Evolutionary conservation across 2,329 filamentous ascomycete species (phyloP).

Genomic region (Epichloe sp.): DNA sequence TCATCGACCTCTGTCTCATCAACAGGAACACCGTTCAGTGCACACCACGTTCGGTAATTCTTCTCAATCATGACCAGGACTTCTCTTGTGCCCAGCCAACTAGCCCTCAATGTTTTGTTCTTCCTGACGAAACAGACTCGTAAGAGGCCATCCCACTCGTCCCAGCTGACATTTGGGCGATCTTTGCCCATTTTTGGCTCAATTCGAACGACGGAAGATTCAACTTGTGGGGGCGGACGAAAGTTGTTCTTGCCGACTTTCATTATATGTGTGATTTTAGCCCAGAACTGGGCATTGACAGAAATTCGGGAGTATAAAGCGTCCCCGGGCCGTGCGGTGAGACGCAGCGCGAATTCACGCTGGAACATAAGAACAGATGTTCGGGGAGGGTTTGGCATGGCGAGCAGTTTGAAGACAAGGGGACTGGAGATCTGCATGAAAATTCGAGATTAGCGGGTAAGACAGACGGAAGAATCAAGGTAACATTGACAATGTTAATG

Average conservation of each 20-base stretch:
- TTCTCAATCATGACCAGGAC: constrained; percentile 70
- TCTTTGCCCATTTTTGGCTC: constrained; percentile 69
- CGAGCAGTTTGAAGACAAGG: constrained; percentile 79
- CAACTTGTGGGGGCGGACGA: constrained; percentile 84
- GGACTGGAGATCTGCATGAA: constrained; percentile 64
- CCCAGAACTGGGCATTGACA: constrained; percentile 88
- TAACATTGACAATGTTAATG: background rate
- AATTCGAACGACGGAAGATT: constrained; percentile 80
- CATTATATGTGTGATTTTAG: constrained; percentile 56
- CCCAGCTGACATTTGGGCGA: constrained; percentile 77
- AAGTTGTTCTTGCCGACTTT: constrained; percentile 97
- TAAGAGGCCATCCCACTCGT: constrained; percentile 88
- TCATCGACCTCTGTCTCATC: constrained; percentile 50
- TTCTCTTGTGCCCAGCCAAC: constrained; percentile 67
- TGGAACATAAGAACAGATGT: constrained; percentile 92
- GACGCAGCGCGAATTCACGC: constrained; percentile 80
- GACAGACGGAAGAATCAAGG: background rate
- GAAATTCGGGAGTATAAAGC: constrained; percentile 80
- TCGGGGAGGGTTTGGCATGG: constrained; percentile 67
- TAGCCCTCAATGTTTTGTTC: constrained; percentile 78
- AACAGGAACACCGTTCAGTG: constrained; percentile 67
- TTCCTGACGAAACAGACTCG: constrained; percentile 61
- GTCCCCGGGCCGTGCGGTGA: constrained; percentile 80
- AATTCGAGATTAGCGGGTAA: background rate
- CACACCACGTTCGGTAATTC: constrained; percentile 85